A percentile compares a stretch with the other conserved stretches of the same genome.
phyloP scores from a whole-genome alignment of 306 rosid genomes.

The Quercus cerris region DNA sequence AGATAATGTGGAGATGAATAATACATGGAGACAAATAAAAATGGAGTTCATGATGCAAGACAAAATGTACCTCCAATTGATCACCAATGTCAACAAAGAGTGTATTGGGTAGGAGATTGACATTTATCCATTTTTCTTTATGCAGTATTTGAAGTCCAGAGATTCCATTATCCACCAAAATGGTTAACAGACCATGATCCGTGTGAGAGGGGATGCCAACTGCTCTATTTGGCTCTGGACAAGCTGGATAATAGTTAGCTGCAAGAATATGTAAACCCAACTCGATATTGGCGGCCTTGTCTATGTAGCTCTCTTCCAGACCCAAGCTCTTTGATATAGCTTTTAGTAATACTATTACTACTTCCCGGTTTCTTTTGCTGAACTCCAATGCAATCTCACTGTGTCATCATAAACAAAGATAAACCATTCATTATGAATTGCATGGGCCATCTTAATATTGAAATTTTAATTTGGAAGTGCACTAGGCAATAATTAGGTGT shows the following conservation, averaged over 20 bases:
- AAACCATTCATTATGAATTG: too few species aligned
- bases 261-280: not conserved
- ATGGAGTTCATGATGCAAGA: not conserved
- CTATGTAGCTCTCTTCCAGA: too few species aligned
- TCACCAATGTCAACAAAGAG: constrained; percentile 47
- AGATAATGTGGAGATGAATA: too few species aligned
- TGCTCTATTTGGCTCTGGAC: constrained; percentile 63
- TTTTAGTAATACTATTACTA: too few species aligned
- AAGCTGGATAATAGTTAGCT: constrained; percentile 61
- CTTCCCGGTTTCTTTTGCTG: too few species aligned
- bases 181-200: constrained; percentile 58
- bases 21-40: not conserved
- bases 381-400: too few species aligned
- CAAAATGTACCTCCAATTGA: constrained; percentile 53
- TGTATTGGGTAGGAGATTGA: constrained; percentile 43
- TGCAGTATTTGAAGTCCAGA: constrained; percentile 60
- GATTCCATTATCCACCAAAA: constrained; percentile 53
- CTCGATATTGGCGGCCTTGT: too few species aligned
- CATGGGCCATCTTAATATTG: constrained; percentile 34
- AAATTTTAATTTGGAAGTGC: not conserved
- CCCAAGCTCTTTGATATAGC: too few species aligned
- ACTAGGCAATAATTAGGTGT: too few species aligned
- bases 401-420: too few species aligned
- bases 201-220: constrained; percentile 75
- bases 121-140: constrained; percentile 56